Conservation (phyloP, 2,329 filamentous ascomycete species). For the Fusarium udum region DNA sequence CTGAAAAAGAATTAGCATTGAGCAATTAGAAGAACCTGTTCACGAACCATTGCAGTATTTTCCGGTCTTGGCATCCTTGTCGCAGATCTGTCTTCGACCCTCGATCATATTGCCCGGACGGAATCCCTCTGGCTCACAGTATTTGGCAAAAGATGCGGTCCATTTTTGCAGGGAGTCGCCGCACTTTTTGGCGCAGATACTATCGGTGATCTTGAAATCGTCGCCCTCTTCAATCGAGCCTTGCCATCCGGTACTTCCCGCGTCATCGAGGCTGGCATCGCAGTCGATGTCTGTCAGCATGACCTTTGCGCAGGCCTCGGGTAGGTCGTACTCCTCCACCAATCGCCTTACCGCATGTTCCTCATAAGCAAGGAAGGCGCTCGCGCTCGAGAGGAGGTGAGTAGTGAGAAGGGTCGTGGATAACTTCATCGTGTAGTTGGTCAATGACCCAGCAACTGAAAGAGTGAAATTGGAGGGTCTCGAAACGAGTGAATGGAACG, state of each 20-base stretch:
- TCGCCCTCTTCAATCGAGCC: neutral
- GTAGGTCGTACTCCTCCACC: neutral
- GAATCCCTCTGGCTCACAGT: neutral
- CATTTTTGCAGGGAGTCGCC: neutral
- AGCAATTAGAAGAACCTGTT: fast-evolving
- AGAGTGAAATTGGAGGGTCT: neutral
- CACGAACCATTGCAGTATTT: neutral
- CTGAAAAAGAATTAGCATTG: neutral
- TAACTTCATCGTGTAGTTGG: fast-evolving
- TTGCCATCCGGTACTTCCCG: neutral
- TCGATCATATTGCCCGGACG: neutral
- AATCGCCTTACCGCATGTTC: neutral
- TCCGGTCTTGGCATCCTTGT: neutral
- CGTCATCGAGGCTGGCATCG: neutral
- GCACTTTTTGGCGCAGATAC: neutral
- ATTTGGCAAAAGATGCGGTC: neutral
- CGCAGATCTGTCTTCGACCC: neutral
- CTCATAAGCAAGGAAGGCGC: neutral
- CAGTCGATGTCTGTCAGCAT: neutral
- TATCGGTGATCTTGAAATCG: neutral
- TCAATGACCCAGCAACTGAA: neutral
- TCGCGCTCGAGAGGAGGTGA: neutral
- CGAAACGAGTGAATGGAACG: neutral
- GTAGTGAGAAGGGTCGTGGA: neutral
- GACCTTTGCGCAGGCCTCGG: neutral